Evolutionary conservation across 768 basidiomycete species (phyloP), one percentile per base, ranked within the genome.

Genomic region (Fomitopsis serialis): DNA sequence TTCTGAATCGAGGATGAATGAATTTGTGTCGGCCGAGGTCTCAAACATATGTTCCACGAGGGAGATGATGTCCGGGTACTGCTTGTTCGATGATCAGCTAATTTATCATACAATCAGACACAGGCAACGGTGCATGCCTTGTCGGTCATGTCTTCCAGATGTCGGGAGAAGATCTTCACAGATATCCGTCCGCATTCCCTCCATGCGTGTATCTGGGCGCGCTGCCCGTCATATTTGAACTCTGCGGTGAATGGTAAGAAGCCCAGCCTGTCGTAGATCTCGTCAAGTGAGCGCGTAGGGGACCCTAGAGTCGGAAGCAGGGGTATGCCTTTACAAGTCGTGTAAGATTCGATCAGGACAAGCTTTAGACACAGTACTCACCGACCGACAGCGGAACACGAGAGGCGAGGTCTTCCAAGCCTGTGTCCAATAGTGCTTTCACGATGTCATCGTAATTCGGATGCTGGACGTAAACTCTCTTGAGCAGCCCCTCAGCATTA

Each of bases 101-200:
- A 32, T 32, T 11, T 32, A 32, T 32, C 29, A 11, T 11, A 5
- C 29, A 5, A 32, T 32, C 45, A 46, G 36, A 21, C 43, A 48
- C 35, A 57, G 45, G 43, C 7, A 55, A 8, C 42, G 40, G 22
- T 44, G 36, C 47, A 57, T 64, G 81, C 88, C 76, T 96, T 94
- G 55, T 82, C 81, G 1, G 91, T 93, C 93, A 94, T 94, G 62
- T 93, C 85, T 70, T 95, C 92, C 29, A 96, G 73, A 73, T 93
- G 91, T 51, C 92, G 83, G 54, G 89, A 91, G 72, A 96, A 96
- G 46, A 95, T 74, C 49, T 81, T 79, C 40, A 91, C 77, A 10
- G 58, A 61, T 27, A 63, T 50, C 11, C 63, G 59, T 29, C 67
- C 61, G 2, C 66, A 61, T 13, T 63, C 63, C 56, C 57, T 66